These are phyloP conservation scores for Pyricularia grisea DNA, from an alignment of 2,329 filamentous ascomycete species.

Conservation along the genomic window DNA sequence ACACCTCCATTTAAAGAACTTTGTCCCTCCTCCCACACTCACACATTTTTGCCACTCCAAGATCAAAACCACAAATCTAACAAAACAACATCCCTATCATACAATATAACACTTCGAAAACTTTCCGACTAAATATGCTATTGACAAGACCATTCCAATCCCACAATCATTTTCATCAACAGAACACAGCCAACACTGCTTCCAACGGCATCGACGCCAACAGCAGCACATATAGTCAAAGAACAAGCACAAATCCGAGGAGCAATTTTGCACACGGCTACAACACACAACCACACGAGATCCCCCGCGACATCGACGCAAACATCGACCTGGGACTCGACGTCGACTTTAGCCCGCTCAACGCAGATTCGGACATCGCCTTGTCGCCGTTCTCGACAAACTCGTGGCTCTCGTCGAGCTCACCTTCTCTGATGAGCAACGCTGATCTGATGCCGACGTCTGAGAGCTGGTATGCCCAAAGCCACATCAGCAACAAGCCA, in stretches of 20 bases:
- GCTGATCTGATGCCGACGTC: conserved; percentile 1
- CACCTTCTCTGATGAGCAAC: conserved; percentile 3
- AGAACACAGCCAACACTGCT: not conserved
- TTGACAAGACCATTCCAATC: conserved; percentile 3
- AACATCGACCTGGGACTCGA: conserved; percentile 1
- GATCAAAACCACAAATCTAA: not conserved
- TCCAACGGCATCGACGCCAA: not conserved
- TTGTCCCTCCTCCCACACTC: not conserved
- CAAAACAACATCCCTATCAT: not conserved
- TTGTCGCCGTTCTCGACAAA: not conserved
- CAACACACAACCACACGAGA: not conserved
- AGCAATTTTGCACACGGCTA: not conserved
- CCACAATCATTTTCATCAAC: conserved; percentile 1
- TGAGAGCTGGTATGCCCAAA: not conserved
- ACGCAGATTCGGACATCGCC: not conserved
- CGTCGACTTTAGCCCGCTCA: not conserved
- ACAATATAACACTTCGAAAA: not conserved
- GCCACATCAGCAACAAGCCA: not conserved
- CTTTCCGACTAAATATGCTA: not conserved
- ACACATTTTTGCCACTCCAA: not conserved
- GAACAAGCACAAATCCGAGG: not conserved
- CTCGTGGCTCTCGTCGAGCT: not conserved
- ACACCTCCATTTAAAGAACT: not conserved
- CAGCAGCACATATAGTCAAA: not conserved
- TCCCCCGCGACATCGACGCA: not conserved